Evolutionary conservation across 495 filamentous ascomycete genomes (phyloP), one percentile per base, ranked within the genome.

Genomic region (Neurospora sp.): DNA sequence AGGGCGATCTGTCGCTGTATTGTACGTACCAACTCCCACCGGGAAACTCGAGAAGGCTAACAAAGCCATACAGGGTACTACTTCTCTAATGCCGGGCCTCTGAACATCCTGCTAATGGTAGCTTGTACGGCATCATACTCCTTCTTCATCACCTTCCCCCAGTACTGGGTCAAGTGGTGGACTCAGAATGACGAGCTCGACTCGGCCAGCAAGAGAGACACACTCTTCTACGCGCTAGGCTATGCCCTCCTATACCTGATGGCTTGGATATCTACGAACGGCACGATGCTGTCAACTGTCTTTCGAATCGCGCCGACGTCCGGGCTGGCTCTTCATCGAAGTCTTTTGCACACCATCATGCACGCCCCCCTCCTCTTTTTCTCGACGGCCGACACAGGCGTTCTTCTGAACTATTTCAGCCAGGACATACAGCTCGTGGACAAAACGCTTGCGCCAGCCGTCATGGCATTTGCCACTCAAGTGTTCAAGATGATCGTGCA

Each of bases 341-440:
- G 71, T 42, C 76, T 80, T 1, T 38, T 76, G 46, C 39, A 44
- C 37, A 74, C 72, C 11, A 71, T 76, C 70, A 74, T 76, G 70
- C 10, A 69, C 62, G 75, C 75, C 1, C 75, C 75, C 7, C 72
- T 71, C 31, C 40, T 72, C 12, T 75, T 42, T 10, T 75, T 75
- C 69, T 16, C 72, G 0, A 38, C 1, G 4, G 73, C 70, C 7
- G 79, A 80, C 20, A 74, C 70, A 0, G 79, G 78, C 11, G 59
- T 75, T 11, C 78, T 81, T 10, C 70, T 81, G 69, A 83, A 77
- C 46, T 70, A 75, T 40, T 91, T 90, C 79, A 88, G 86, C 75
- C 88, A 90, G 75, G 89, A 90, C 70, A 81, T 91, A 41, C 82
- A 86, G 69, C 83, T 90, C 7, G 86, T 91, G 31, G 89, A 91